Percentiles rank a stretch among this genome's conserved stretches.
Evolutionary conservation across 805 yeast genomes (phyloP).

Genomic region (Soucietia sequanensis): DNA sequence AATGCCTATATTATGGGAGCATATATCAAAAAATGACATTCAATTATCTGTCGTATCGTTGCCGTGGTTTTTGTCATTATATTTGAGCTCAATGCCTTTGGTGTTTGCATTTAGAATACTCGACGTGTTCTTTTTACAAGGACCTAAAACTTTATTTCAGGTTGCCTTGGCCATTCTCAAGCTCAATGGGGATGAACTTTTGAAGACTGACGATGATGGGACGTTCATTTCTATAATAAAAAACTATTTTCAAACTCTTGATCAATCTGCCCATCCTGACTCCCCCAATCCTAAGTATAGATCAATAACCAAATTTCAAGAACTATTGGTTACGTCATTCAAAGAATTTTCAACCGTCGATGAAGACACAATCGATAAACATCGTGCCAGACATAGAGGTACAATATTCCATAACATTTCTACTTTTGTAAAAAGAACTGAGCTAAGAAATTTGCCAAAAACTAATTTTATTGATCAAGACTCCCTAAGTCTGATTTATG

Average conservation of each 20-base stretch:
- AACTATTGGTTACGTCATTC: slow-evolving; percentile 85
- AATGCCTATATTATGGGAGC: slow-evolving; percentile 86
- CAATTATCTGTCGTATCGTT: slow-evolving; percentile 90
- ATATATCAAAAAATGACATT: slow-evolving; percentile 74
- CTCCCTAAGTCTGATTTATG: slow-evolving; percentile 73
- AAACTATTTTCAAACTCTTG: slow-evolving; percentile 73
- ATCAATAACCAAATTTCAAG: slow-evolving; percentile 81
- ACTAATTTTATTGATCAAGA: slow-evolving; percentile 57
- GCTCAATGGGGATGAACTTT: slow-evolving; percentile 79
- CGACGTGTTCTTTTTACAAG: slow-evolving; percentile 87
- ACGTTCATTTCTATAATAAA: slow-evolving; percentile 83
- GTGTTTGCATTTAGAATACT: slow-evolving; percentile 89
- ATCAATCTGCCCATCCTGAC: slow-evolving; percentile 74
- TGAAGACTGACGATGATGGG: slow-evolving; percentile 87
- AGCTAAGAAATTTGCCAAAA: slow-evolving; percentile 80
- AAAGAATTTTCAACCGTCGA: slow-evolving; percentile 82
- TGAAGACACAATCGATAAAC: slow-evolving; percentile 67
- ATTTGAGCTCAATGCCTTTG: slow-evolving; percentile 90
- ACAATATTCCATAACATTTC: slow-evolving; percentile 85
- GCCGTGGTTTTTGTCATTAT: slow-evolving; percentile 94
- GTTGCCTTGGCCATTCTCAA: slow-evolving; percentile 89
- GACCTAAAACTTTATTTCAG: slow-evolving; percentile 86
- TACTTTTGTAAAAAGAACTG: slow-evolving; percentile 87
- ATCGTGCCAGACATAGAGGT: slow-evolving; percentile 68
- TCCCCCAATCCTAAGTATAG: slow-evolving; percentile 62